These are phyloP conservation scores for Gonapodya prolifera DNA, from an alignment of 192 early-diverging fungal genomes.

Conservation along the genomic window DNA sequence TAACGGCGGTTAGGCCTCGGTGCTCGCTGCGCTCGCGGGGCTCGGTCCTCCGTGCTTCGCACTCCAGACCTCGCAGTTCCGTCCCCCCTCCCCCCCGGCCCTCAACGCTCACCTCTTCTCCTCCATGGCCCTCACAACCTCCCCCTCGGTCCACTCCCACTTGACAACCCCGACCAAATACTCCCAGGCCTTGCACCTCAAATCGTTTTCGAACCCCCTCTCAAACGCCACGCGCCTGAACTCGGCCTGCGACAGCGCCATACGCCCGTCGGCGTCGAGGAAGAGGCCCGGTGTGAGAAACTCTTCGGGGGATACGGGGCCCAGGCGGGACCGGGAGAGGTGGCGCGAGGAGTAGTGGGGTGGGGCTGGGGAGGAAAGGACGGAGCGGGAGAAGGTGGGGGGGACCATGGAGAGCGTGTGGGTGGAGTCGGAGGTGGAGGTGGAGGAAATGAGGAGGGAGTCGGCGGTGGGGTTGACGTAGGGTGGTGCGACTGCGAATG, in stretches of 20 bases:
- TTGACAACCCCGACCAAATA: neutral
- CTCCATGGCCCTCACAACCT: neutral
- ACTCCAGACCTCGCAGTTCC: too few species aligned
- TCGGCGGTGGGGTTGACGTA: too few species aligned
- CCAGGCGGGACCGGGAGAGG: neutral
- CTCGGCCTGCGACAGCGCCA: neutral
- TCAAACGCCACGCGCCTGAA: neutral
- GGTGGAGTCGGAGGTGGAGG: neutral
- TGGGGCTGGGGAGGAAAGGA: neutral
- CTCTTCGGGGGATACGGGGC: neutral
- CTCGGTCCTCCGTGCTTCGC: too few species aligned
- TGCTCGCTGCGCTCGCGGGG: too few species aligned
- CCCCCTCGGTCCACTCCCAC: neutral
- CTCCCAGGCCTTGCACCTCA: neutral
- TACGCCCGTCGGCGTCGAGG: neutral
- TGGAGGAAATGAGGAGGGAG: neutral
- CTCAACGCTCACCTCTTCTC: neutral
- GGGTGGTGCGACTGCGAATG: too few species aligned
- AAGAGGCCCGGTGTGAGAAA: neutral
- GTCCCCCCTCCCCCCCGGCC: too few species aligned
- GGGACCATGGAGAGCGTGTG: neutral
- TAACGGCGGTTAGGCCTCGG: too few species aligned
- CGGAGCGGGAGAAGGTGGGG: neutral
- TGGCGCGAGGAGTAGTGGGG: neutral
- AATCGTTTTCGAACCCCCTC: neutral